Evolutionary conservation across 495 filamentous ascomycete species (phyloP).

Genomic region (Tuber umbilicatum): DNA sequence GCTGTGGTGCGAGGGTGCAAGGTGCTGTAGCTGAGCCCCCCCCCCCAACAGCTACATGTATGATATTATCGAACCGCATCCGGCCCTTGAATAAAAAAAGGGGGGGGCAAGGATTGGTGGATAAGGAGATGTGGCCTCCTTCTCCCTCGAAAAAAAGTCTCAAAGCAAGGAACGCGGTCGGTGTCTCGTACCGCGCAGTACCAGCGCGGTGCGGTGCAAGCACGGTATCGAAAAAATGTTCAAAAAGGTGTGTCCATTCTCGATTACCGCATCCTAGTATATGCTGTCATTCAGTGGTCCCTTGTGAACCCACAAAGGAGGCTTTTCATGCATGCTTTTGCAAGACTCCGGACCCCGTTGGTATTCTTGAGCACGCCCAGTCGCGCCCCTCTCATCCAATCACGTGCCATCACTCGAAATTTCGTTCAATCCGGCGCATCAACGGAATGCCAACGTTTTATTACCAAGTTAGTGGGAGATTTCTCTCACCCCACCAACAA

Average conservation of each 20-base stretch:
- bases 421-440: neutral
- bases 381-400: neutral
- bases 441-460: neutral
- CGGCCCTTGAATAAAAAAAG: neutral
- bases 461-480: neutral
- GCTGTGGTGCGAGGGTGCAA: neutral
- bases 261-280: neutral
- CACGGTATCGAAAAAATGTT: neutral
- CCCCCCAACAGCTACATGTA: neutral
- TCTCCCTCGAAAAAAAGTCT: neutral
- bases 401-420: neutral
- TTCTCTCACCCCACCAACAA: neutral
- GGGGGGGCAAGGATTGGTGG: neutral
- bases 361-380: neutral
- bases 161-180: neutral
- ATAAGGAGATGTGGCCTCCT: slow-evolving; percentile 2
- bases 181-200: neutral
- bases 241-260: neutral
- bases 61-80: neutral
- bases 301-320: neutral
- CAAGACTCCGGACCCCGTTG: neutral
- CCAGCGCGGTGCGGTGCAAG: neutral
- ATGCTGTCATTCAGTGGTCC: neutral
- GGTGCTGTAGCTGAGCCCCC: neutral
- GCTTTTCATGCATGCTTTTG: neutral